Evolutionary conservation across 768 basidiomycete genomes (phyloP).

Genomic region (Naganishia onofrii): DNA sequence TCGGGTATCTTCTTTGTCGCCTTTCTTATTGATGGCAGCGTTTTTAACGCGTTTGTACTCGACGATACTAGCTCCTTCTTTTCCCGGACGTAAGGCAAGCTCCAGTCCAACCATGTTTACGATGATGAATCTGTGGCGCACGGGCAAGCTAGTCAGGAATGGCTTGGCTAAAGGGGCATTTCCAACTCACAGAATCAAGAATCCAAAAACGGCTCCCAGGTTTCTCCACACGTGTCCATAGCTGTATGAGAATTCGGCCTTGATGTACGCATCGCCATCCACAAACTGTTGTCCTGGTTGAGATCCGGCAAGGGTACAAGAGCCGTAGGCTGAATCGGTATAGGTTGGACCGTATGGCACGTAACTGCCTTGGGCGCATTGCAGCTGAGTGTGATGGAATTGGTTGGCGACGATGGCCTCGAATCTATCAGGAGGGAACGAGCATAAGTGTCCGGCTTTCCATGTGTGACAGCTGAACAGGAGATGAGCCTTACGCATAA

Average conservation of each 20-base stretch:
- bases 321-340: slow-evolving; percentile 58
- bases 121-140: neutral
- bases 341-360: slow-evolving; percentile 39
- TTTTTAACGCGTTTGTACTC: slow-evolving; percentile 44
- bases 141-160: too few species aligned
- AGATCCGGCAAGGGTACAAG: slow-evolving; percentile 75
- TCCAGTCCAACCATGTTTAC: slow-evolving; percentile 46
- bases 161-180: too few species aligned
- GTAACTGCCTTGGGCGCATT: slow-evolving; percentile 42
- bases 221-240: slow-evolving; percentile 50
- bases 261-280: slow-evolving; percentile 64
- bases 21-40: slow-evolving; percentile 64
- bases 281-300: slow-evolving; percentile 60
- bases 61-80: slow-evolving; percentile 42
- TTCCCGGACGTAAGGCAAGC: slow-evolving; percentile 63
- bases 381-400: slow-evolving; percentile 44
- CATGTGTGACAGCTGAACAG: too few species aligned
- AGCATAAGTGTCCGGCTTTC: neutral
- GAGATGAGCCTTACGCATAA: neutral
- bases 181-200: slow-evolving; percentile 59
- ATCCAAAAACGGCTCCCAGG: slow-evolving; percentile 67
- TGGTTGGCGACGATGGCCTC: slow-evolving; percentile 63
- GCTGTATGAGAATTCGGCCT: slow-evolving; percentile 55
- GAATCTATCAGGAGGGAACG: slow-evolving; percentile 54
- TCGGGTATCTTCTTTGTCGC: slow-evolving; percentile 10